Evolutionary conservation across 2,329 filamentous ascomycete species (phyloP).

Genomic region (Botrytis galanthina): DNA sequence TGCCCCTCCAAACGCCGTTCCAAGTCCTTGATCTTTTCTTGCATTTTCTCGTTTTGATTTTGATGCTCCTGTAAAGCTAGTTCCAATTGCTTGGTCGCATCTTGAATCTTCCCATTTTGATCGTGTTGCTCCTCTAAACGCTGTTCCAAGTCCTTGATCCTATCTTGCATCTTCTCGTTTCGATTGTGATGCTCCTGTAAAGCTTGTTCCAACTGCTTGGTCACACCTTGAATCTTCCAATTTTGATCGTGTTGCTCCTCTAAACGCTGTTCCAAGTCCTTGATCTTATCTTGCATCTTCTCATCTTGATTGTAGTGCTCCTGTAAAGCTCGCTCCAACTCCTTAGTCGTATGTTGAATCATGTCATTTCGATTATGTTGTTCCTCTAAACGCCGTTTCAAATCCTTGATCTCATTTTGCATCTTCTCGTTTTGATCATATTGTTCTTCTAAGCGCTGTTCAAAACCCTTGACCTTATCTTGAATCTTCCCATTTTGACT

Average conservation of each 20-base stretch:
- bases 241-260: background rate
- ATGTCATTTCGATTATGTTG: background rate
- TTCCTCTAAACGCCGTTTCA: background rate
- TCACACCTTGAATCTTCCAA: background rate
- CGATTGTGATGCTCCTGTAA: background rate
- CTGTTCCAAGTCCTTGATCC: background rate
- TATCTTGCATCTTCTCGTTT: background rate
- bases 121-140: background rate
- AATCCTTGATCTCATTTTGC: background rate
- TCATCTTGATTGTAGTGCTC: background rate
- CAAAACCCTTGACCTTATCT: background rate
- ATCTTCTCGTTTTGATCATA: background rate
- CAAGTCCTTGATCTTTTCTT: background rate
- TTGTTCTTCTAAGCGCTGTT: background rate
- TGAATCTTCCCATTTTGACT: background rate
- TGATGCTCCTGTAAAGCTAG: background rate
- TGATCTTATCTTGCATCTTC: background rate
- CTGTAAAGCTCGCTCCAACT: accelerated
- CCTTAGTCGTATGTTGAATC: background rate
- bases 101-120: background rate
- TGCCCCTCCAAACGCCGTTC: background rate
- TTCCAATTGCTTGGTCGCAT: too few species aligned
- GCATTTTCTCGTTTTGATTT: background rate
- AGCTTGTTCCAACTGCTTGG: background rate
- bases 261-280: background rate